Percentiles rank a stretch among this genome's conserved stretches.
phyloP scores from a whole-genome alignment of 2,329 filamentous ascomycete species.

The Dothideomycetes sp. region DNA sequence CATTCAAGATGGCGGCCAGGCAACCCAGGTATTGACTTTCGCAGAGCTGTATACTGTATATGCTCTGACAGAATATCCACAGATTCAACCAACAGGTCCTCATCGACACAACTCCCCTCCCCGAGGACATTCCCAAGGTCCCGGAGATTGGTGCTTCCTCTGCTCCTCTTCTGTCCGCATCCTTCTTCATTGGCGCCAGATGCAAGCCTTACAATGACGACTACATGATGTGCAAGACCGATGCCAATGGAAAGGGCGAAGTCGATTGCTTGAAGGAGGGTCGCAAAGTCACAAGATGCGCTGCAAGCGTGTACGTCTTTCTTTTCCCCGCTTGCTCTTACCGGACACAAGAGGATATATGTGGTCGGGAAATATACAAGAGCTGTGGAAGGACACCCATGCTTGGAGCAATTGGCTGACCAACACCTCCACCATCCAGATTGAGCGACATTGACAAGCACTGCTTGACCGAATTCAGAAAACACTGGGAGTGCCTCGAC shows the following conservation, averaged over 20 bases:
- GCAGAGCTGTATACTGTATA: too few relatives aligned
- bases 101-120: conserved; percentile 91
- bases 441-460: conserved; percentile 93
- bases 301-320: conserved; percentile 76
- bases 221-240: conserved; percentile 99
- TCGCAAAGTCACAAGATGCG: conserved; percentile 90
- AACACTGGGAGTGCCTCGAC: conserved; percentile 92
- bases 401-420: too few relatives aligned
- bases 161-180: conserved; percentile 79
- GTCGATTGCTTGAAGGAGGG: conserved; percentile 94
- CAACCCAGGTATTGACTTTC: conserved; percentile 52
- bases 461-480: conserved; percentile 82
- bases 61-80: conserved; percentile 13
- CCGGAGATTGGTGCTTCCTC: conserved; percentile 88
- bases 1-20: conserved; percentile 48
- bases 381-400: too few relatives aligned
- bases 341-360: neutral
- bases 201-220: conserved; percentile 97
- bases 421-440: conserved; percentile 39
- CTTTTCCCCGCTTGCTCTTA: conserved; percentile 2
- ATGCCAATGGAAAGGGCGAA: conserved; percentile 83
- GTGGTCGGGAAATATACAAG: too few relatives aligned
- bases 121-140: conserved; percentile 82
- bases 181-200: conserved; percentile 93
- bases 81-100: conserved; percentile 94